phyloP scores from a whole-genome alignment of 2,329 filamentous ascomycete species.

The Xylariales sp. region DNA sequence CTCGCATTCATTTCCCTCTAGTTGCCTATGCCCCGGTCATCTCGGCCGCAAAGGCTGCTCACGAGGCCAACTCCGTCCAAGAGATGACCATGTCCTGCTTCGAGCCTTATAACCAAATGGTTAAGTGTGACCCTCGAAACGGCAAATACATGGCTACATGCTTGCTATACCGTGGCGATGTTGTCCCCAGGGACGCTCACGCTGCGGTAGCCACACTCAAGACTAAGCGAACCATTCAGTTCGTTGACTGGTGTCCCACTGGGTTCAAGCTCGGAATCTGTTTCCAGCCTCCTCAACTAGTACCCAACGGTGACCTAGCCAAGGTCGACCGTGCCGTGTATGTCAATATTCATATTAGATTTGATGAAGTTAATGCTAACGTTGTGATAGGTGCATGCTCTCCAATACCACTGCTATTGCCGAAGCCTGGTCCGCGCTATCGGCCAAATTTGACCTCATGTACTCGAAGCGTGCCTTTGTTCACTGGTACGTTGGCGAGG shows the following conservation, averaged over 20 bases:
- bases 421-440: constrained; percentile 96
- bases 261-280: constrained; percentile 99
- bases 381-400: constrained; percentile 83
- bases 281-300: constrained; percentile 97
- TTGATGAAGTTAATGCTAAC: constrained; percentile 31
- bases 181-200: constrained; percentile 96
- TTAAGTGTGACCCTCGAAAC: constrained; percentile 98
- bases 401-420: constrained; percentile 99
- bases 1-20: constrained; percentile 98
- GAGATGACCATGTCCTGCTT: constrained; percentile 99
- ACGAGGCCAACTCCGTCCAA: constrained; percentile 97
- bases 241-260: constrained; percentile 99
- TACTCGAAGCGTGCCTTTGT: constrained; percentile 99
- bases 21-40: constrained; percentile 96
- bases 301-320: constrained; percentile 96
- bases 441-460: constrained; percentile 99
- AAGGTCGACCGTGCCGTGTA: constrained; percentile 99
- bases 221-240: constrained; percentile 99
- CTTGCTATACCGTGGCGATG: constrained; percentile 96
- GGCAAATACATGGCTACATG: constrained; percentile 99
- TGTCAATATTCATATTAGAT: constrained; percentile 66
- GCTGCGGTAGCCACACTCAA: constrained; percentile 93
- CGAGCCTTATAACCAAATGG: constrained; percentile 99
- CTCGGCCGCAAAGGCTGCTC: constrained; percentile 92
- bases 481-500: constrained; percentile 99